Base-by-base conservation (phyloP, 2,329 filamentous ascomycete genomes). In the Alternaria atra region DNA sequence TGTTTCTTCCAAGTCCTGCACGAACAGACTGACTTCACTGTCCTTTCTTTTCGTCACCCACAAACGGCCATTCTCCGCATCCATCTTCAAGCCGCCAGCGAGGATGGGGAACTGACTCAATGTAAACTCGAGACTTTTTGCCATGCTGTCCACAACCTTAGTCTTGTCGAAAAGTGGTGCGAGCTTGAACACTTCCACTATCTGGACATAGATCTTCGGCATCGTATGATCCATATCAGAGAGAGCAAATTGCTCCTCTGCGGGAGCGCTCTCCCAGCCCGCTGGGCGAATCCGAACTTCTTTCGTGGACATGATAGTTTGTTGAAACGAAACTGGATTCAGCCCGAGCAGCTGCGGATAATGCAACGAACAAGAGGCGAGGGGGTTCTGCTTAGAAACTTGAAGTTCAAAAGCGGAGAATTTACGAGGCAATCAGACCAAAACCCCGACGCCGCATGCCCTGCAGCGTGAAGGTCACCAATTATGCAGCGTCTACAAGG, bases 191-290 rank as follows among this genome's bases (percentile, higher is more conserved):
- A 68, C 35, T 39, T 68, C 66, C 30, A 52, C 56, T 30, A 69
- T 63, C 37, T 63, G 58, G 13, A 63, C 61, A 32, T 67, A 69
- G 40, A 68, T 58, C 57, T 69, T 69, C 34, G 67, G 67, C 67
- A 69, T 60, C n/a, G 46, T 40, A 15, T 50, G 52, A 12, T 53
- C 56, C 61, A 68, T 37, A 30, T 39, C 23, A 17, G 50, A 52
- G 23, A 52, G 34, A 13, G 23, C 34, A 23, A 52, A 52, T 20
- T 27, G 15, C 34, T 52, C 50, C 15, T 37, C 34, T 30, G 34
- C n/a, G 6, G 50, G 50, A 30, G 23, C 27, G 23, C 12, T 40
- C 50, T 40, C 50, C 50, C 50, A 52, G 8, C 50, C 50, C n/a
- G 15, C n/a, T 37, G 50, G 34, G 23, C 27, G 50, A 15, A 52